Conservation (phyloP, 2,329 filamentous ascomycete genomes). For the Leptographium galeiforme region DNA sequence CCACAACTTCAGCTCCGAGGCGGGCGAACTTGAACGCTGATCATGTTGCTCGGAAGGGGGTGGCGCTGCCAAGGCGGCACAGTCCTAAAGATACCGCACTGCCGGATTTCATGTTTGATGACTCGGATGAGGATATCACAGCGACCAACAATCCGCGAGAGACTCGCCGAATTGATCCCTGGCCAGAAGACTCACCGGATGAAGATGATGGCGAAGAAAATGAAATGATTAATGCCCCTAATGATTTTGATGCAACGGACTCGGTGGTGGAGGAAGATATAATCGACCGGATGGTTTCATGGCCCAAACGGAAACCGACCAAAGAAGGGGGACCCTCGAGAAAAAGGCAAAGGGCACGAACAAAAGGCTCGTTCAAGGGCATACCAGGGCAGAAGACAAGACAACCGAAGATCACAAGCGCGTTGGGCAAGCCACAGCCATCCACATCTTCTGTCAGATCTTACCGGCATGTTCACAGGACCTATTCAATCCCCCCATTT, state of each 20-base stretch:
- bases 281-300: slow-evolving; percentile 36
- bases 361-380: slow-evolving; percentile 19
- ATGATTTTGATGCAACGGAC: slow-evolving; percentile 30
- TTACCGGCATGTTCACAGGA: slow-evolving; percentile 7
- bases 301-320: slow-evolving; percentile 25
- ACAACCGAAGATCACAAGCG: slow-evolving; percentile 20
- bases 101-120: slow-evolving; percentile 28
- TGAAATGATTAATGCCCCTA: neutral
- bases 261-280: slow-evolving; percentile 36
- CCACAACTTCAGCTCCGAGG: slow-evolving; percentile 16
- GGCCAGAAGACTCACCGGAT: slow-evolving; percentile 1
- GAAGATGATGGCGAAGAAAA: slow-evolving; percentile 3
- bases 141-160: neutral
- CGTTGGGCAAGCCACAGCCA: slow-evolving; percentile 22
- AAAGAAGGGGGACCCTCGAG: slow-evolving; percentile 15
- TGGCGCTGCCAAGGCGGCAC: slow-evolving; percentile 31
- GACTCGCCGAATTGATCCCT: neutral
- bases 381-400: slow-evolving; percentile 12
- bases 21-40: slow-evolving; percentile 22
- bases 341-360: slow-evolving; percentile 17
- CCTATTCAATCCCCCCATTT: neutral
- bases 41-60: slow-evolving; percentile 28
- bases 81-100: slow-evolving; percentile 15
- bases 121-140: slow-evolving; percentile 22
- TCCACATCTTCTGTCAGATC: slow-evolving; percentile 45